Evolutionary conservation across 2,329 filamentous ascomycete species (phyloP), one percentile per base, ranked within the genome.

Genomic region (Beauveria australis): DNA sequence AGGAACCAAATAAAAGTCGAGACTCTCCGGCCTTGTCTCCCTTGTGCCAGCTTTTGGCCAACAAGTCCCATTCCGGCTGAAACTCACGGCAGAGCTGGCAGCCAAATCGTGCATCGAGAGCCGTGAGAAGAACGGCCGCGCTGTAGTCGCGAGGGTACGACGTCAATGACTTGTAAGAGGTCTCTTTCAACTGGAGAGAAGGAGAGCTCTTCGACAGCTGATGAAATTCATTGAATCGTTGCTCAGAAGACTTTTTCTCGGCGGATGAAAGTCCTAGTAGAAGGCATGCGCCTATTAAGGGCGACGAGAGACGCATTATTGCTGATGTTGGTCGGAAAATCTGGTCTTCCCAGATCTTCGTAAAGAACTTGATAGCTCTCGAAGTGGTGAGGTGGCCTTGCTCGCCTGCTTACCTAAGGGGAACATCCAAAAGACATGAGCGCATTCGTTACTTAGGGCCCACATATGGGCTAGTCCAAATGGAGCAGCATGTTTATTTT

Each of bases 31-130:
- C 78, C 78, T 88, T 91, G 74, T 96, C 89, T 8, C 90, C 92
- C 73, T 89, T 91, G 64, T 81, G 81, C 94, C 94, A 99, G 75
- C 89, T 94, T 74, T 86, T 89, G 59, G 84, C 85, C 59, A 99
- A 77, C 59, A 97, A 75, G 60, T 95, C 89, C 89, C 92, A 99
- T 76, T 99, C 94, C 1, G 92, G 89, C 73, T 96, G 89, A 74
- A 99, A 96, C 58, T 96, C 91, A 57, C 86, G 83, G 74, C 94
- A 99, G 53, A 97, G 79, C 66, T 86, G 79, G 73, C 94, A 99
- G 63, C 89, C 90, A 71, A 90, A 97, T 62, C 91, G 85, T 37
- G 86, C 70, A 66, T 96, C 92, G 69, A 92, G 76, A 43, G 94
- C 94, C 1, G 94, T 99, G 65, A 99, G 78, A 16, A 99, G 83